phyloP scores from a whole-genome alignment of 805 yeast species.

The Kurtzmaniella fragi region DNA sequence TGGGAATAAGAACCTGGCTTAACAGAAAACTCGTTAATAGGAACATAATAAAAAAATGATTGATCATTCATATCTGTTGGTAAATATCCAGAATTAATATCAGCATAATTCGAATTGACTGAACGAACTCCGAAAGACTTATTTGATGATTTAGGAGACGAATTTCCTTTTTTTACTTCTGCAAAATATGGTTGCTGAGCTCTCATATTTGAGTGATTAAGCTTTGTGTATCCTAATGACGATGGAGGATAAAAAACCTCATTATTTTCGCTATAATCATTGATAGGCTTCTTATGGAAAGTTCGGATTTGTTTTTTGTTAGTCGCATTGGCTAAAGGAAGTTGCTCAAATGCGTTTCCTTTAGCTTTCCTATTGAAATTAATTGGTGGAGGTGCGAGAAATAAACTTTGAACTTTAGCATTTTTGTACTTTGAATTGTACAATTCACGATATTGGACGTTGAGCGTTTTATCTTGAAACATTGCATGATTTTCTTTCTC shows the following conservation, averaged over 20 bases:
- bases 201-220: background rate
- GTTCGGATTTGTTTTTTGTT: slow-evolving; percentile 13
- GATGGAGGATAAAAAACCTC: slow-evolving; percentile 2
- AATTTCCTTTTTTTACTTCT: too few species aligned
- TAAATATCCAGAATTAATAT: too few species aligned
- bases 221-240: slow-evolving; percentile 2
- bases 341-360: background rate
- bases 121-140: too few species aligned
- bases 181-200: background rate
- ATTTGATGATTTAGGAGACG: too few species aligned
- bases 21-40: too few species aligned
- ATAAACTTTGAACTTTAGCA: slow-evolving; percentile 21
- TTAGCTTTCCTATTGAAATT: slow-evolving; percentile 31
- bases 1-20: too few species aligned
- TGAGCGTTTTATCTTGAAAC: slow-evolving; percentile 69
- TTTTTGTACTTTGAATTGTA: slow-evolving; percentile 8
- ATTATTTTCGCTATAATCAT: background rate
- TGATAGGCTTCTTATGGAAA: slow-evolving; percentile 1
- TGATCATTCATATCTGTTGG: too few species aligned
- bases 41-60: too few species aligned
- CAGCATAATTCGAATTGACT: too few species aligned
- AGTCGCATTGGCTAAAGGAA: slow-evolving; percentile 31
- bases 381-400: slow-evolving; percentile 80
- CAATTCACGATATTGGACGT: slow-evolving; percentile 76
- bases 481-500: slow-evolving; percentile 80